Conservation (phyloP, 2,329 filamentous ascomycete species). For the Xylaria sp. region DNA sequence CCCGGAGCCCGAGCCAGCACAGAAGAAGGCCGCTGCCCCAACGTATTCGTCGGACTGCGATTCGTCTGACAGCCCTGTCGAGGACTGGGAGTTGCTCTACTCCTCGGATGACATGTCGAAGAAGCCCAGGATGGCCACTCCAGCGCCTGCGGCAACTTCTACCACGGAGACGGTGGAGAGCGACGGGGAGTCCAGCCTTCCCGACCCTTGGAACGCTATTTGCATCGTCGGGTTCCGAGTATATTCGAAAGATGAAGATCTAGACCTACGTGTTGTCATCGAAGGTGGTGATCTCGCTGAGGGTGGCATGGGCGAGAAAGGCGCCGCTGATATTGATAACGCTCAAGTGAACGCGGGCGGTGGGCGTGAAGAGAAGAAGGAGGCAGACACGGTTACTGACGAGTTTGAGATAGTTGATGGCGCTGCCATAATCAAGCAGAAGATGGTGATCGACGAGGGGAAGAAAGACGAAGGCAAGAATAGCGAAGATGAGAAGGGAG, state of each 20-base stretch:
- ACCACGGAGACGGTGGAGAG: conserved; percentile 49
- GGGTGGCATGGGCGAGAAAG: conserved; percentile 68
- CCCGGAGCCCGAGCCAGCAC: background rate
- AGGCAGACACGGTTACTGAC: conserved; percentile 44
- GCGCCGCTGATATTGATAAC: conserved; percentile 66
- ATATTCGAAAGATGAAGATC: conserved; percentile 59
- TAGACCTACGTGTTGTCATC: conserved; percentile 67
- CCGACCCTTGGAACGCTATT: conserved; percentile 57
- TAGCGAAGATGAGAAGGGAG: conserved; percentile 33
- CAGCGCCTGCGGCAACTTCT: conserved; percentile 37
- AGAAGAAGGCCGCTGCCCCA: conserved; percentile 34
- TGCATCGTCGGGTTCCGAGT: conserved; percentile 57
- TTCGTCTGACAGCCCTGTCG: conserved; percentile 69
- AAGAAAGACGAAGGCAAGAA: conserved; percentile 38
- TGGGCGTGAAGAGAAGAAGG: conserved; percentile 52
- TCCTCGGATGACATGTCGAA: conserved; percentile 68
- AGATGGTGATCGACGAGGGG: conserved; percentile 49
- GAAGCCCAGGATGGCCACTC: conserved; percentile 58
- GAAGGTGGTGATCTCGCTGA: conserved; percentile 65
- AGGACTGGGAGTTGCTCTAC: conserved; percentile 70
- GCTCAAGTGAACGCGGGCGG: conserved; percentile 67
- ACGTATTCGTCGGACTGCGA: conserved; percentile 62
- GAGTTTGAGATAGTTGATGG: conserved; percentile 51
- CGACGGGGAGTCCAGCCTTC: conserved; percentile 55
- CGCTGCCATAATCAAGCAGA: conserved; percentile 47